Percentiles rank a stretch among this genome's conserved stretches.
These are phyloP conservation scores for Neobulgaria alba DNA, from an alignment of 2,329 filamentous ascomycete species.

Conservation along the genomic window DNA sequence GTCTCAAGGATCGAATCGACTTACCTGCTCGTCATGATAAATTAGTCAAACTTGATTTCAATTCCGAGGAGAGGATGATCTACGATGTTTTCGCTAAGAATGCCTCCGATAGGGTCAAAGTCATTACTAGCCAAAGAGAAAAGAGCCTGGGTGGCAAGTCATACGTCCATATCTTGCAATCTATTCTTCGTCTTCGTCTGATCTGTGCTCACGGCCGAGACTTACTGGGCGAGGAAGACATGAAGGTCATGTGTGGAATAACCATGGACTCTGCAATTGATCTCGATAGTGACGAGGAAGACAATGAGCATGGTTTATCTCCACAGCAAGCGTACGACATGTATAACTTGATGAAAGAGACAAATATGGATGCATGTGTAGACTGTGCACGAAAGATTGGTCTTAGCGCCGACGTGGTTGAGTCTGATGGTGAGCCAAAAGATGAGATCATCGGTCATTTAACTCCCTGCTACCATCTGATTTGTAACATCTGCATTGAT, in stretches of 20 bases:
- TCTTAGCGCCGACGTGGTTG: slow-evolving; percentile 45
- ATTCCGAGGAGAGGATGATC: slow-evolving; percentile 61
- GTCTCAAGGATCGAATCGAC: slow-evolving; percentile 85
- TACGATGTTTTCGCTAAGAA: slow-evolving; percentile 82
- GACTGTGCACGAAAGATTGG: slow-evolving; percentile 60
- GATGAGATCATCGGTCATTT: slow-evolving; percentile 66
- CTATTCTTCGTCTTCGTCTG: slow-evolving; percentile 79
- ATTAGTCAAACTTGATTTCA: slow-evolving; percentile 67
- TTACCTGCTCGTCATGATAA: slow-evolving; percentile 67
- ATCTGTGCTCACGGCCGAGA: slow-evolving; percentile 94
- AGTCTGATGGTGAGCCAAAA: slow-evolving; percentile 45
- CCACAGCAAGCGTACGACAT: slow-evolving; percentile 76
- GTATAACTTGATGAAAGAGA: slow-evolving; percentile 76
- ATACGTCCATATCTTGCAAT: slow-evolving; percentile 90
- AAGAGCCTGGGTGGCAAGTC: slow-evolving; percentile 70
- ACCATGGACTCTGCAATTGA: slow-evolving; percentile 83
- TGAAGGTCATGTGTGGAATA: slow-evolving; percentile 70
- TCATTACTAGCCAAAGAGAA: slow-evolving; percentile 57
- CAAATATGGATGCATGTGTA: slow-evolving; percentile 65
- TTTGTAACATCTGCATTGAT: slow-evolving; percentile 68
- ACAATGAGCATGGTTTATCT: slow-evolving; percentile 46
- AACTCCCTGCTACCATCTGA: slow-evolving; percentile 78
- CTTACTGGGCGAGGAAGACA: slow-evolving; percentile 74
- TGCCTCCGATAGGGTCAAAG: slow-evolving; percentile 69
- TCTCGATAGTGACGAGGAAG: slow-evolving; percentile 64